phyloP scores from a whole-genome alignment of 208 protist species.

The Willaertia magna region DNA sequence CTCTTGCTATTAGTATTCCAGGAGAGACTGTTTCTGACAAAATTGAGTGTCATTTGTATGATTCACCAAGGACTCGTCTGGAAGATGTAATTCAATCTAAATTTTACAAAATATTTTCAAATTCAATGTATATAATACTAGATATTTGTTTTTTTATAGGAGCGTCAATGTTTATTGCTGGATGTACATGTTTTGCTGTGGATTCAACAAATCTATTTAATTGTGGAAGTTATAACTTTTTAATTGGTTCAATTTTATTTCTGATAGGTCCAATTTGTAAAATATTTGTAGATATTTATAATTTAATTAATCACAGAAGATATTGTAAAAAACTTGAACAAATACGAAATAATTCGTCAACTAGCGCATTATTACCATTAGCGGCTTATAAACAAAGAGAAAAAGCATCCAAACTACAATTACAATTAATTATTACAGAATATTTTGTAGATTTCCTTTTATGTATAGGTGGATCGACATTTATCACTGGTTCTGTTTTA shows the following conservation, averaged over 20 bases:
- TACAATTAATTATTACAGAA: background rate
- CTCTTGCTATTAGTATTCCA: too few species aligned
- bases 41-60: too few species aligned
- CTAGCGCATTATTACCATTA: background rate
- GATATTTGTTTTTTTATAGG: background rate
- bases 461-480: background rate
- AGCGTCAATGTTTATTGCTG: background rate
- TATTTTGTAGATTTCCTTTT: background rate
- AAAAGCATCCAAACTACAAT: background rate
- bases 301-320: background rate
- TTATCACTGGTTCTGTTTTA: background rate
- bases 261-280: background rate
- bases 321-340: background rate
- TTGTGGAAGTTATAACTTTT: background rate
- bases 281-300: background rate
- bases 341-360: background rate
- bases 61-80: too few species aligned
- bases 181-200: background rate
- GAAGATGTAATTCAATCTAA: too few species aligned
- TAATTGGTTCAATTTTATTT: background rate
- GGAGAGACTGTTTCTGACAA: too few species aligned
- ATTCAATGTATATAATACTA: too few species aligned
- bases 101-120: too few species aligned
- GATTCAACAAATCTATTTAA: background rate
- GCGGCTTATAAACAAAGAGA: background rate